Percentiles rank a stretch among this genome's conserved stretches.
Conservation (phyloP, 208 protist genomes). For the Acanthamoeba castellanii region DNA sequence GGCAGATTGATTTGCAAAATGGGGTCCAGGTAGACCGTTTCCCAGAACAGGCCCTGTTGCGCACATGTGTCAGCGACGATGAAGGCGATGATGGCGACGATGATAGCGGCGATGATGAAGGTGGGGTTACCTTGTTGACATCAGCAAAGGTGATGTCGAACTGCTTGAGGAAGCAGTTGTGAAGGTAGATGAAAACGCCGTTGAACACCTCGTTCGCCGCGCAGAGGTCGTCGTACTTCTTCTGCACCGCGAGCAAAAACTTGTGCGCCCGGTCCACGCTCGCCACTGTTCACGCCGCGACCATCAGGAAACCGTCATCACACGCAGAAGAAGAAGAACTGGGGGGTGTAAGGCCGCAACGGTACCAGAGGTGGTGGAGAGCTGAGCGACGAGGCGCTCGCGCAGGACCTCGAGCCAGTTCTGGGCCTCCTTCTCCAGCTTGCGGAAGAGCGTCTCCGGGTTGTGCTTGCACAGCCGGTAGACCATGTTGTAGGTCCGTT, state of each 20-base stretch:
- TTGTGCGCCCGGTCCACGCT: slow-evolving; percentile 14
- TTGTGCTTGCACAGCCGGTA: slow-evolving; percentile 64
- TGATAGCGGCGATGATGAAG: neutral
- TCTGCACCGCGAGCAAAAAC: slow-evolving; percentile 21
- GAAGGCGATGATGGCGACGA: neutral
- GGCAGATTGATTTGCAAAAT: slow-evolving; percentile 45
- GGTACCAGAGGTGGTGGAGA: slow-evolving; percentile 15
- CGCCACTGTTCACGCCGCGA: neutral
- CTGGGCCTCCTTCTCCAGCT: slow-evolving; percentile 62
- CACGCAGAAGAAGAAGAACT: neutral
- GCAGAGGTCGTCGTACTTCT: slow-evolving; percentile 67
- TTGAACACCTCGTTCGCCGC: slow-evolving; percentile 63
- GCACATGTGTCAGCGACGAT: neutral
- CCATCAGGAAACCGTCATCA: neutral
- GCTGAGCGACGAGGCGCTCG: slow-evolving; percentile 48
- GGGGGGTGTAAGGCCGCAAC: neutral
- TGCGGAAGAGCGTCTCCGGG: slow-evolving; percentile 40
- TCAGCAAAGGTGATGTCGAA: slow-evolving; percentile 60
- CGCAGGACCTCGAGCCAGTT: slow-evolving; percentile 55
- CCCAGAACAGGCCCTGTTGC: slow-evolving; percentile 48
- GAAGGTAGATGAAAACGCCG: slow-evolving; percentile 57
- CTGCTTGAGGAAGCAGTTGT: slow-evolving; percentile 67
- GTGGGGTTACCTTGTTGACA: slow-evolving; percentile 3
- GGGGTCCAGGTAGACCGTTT: slow-evolving; percentile 9
- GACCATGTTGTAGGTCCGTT: slow-evolving; percentile 61